Evolutionary conservation across 805 yeast species (phyloP), one percentile per base, ranked within the genome.

Genomic region (Candida morakotiae): DNA sequence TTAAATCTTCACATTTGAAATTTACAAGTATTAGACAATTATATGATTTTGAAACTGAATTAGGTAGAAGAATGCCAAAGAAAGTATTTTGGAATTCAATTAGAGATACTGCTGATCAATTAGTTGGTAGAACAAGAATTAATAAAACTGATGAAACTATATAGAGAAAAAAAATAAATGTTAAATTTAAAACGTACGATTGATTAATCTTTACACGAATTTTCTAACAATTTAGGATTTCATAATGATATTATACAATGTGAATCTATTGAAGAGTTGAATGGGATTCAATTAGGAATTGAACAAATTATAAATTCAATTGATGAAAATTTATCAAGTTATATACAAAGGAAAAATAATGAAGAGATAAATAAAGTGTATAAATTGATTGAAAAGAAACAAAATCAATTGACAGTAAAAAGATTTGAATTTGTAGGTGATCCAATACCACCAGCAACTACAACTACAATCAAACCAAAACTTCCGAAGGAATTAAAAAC

Each of bases 41-140:
- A 47, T 89, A 85, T 64, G 95, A 89, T 56, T 82, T 69, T 55
- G 98, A 93, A 63, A 87, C 98, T 13, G 87, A 86, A 49, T 58
- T 85, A 25, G 69, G 64, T 16, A 77, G 69, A 60, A 83, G 99
- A 71, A 81, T 93, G 77, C 95, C 98, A 51, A 88, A 86, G 69
- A 65, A 70, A 40, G 81, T 88, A 34, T 87, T 84, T 62, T 93
- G 98, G 98, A 69, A 72, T 34, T 70, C 70, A 21, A 67, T 81
- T 35, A 75, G 94, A 54, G 83, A 81, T 34, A 76, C 86, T 55
- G 85, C 91, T 40, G 95, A 88, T 66, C 81, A 80, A 62, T 69
- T 91, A 58, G 95, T 83, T 28, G 93, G 91, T 27, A 78, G 94
- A 51, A 56, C 61, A 21, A 51, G 60, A 25, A 34, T 52, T 22